Evolutionary conservation across 768 basidiomycete genomes (phyloP), one percentile per base, ranked within the genome.

Genomic region (Serendipita indica): DNA sequence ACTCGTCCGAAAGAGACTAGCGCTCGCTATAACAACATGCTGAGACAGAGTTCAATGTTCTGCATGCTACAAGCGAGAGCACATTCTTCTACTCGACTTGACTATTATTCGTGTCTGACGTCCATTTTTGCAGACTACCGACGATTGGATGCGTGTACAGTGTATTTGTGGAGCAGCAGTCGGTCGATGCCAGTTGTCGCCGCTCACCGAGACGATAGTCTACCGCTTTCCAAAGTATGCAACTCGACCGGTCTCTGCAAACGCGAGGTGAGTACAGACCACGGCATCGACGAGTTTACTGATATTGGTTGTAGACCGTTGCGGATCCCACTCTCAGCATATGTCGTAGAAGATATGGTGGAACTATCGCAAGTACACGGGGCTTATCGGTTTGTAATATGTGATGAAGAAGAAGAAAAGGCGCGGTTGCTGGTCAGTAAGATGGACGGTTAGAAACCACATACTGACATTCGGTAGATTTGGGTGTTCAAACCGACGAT

Each of bases 401-500:
- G 80, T 14, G 93, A 96, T 60, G 91, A 93, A 63, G 90, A 94
- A 65, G 80, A 84, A 28, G 88, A 89, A 61, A 77, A 75, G 27
- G 81, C 86, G 3, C 75, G 84, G 57, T 76, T 97, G 13, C 72
- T 96, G 62, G 91, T 96, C 58, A 60, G 86, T 73, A 3, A 10
- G 7, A 3, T 20, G 18, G 33, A 10, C 30, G 27, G 12, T 6
- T 14, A 22, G 22, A 22, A 33, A 30, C 3, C 0, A 22, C 28
- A 2, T 16, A 18, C 37, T 49, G 43, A 41, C 27, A 22, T 14
- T 25, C 18, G 56, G 16, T 66, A 93, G 91, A 75, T 97, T 20
- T 97, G 94, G 93, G 67, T 97, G 20, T 96, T 98, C 77, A 96
- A 93, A 69, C 91, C 92, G 0, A 82, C 77, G 62, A 80, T 98